Conservation (phyloP, 1,139 yeast genomes). For the Candida sp. region DNA sequence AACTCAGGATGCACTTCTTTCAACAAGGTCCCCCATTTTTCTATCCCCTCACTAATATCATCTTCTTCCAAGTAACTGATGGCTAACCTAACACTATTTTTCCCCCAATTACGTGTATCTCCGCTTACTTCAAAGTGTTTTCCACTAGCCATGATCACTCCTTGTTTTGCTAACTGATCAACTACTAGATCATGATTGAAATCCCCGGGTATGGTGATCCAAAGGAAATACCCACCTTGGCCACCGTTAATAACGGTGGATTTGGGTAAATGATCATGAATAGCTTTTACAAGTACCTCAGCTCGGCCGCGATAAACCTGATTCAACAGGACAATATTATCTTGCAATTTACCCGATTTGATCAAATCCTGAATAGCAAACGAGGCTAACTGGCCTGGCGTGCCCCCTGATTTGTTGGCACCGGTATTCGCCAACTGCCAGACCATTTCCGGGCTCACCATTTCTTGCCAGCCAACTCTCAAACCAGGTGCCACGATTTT, state of each 20-base stretch:
- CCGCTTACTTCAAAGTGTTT: slow-evolving; percentile 71
- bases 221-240: slow-evolving; percentile 84
- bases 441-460: slow-evolving; percentile 58
- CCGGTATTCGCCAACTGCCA: slow-evolving; percentile 71
- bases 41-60: slow-evolving; percentile 56
- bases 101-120: slow-evolving; percentile 58
- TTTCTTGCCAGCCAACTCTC: slow-evolving; percentile 85
- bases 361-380: slow-evolving; percentile 67
- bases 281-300: slow-evolving; percentile 30
- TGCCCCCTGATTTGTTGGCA: slow-evolving; percentile 83
- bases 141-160: slow-evolving; percentile 71
- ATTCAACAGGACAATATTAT: slow-evolving; percentile 45
- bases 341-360: slow-evolving; percentile 45
- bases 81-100: slow-evolving; percentile 57
- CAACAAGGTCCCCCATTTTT: slow-evolving; percentile 62
- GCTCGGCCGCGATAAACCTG: slow-evolving; percentile 51
- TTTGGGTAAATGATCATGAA: slow-evolving; percentile 40
- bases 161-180: slow-evolving; percentile 33
- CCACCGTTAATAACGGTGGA: slow-evolving; percentile 60
- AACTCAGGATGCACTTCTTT: slow-evolving; percentile 22
- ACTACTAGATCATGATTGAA: slow-evolving; percentile 48
- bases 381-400: slow-evolving; percentile 79
- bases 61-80: slow-evolving; percentile 51
- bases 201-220: slow-evolving; percentile 62
- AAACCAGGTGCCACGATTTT: slow-evolving; percentile 87